These are phyloP conservation scores for Sechiopsis laciniata DNA, from an alignment of 306 rosid genomes.

Conservation along the genomic window DNA sequence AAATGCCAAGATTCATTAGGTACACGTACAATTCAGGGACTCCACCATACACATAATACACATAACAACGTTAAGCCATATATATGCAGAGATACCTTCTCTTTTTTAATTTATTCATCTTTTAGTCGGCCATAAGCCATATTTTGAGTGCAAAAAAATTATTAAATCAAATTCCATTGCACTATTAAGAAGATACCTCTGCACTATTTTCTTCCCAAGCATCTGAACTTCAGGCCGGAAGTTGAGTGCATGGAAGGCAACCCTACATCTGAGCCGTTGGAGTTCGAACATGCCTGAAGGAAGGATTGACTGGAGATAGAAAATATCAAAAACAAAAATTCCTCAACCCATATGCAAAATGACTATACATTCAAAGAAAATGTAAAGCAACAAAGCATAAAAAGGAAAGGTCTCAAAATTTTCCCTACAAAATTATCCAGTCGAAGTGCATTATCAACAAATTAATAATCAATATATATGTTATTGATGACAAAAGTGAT, in stretches of 20 bases:
- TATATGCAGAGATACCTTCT: not conserved
- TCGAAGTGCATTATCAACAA: not conserved
- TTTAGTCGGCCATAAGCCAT: not conserved
- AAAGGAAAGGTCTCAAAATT: not conserved
- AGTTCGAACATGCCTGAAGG: constrained; percentile 76
- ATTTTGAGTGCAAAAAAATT: not conserved
- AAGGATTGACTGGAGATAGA: constrained; percentile 61
- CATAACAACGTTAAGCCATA: constrained; percentile 3
- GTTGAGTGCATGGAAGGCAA: constrained; percentile 77
- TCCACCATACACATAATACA: not conserved
- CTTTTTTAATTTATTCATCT: not conserved
- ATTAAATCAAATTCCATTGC: too few species aligned
- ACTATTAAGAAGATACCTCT: constrained; percentile 50
- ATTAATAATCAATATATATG: not conserved
- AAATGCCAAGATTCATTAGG: constrained; percentile 2
- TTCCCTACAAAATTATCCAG: not conserved
- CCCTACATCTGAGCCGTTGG: constrained; percentile 94
- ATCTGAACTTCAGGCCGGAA: constrained; percentile 71
- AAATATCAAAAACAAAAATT: constrained; percentile 3
- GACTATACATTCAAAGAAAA: not conserved
- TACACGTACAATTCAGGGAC: too few species aligned
- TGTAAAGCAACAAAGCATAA: not conserved
- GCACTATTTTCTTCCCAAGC: constrained; percentile 65
- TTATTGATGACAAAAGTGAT: not conserved
- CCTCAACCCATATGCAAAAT: not conserved